These are phyloP conservation scores for Chaetoscypha palmicola DNA, from an alignment of 2,329 filamentous ascomycete species.

Conservation along the genomic window DNA sequence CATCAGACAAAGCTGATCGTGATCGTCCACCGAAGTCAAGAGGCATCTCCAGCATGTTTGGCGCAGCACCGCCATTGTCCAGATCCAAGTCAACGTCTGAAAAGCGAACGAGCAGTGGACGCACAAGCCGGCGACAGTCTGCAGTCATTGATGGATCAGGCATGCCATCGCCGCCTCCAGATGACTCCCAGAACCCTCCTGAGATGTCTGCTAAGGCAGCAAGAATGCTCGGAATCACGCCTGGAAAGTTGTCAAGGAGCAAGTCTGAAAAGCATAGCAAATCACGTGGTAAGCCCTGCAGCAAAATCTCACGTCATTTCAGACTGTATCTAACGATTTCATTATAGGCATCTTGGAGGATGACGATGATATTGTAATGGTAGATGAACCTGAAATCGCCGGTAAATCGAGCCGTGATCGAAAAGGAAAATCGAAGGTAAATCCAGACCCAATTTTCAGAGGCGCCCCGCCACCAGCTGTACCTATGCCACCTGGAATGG, in stretches of 20 bases:
- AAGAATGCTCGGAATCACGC: slow-evolving; percentile 60
- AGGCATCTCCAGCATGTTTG: slow-evolving; percentile 57
- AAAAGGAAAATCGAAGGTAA: slow-evolving; percentile 37
- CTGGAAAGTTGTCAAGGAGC: slow-evolving; percentile 40
- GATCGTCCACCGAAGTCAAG: slow-evolving; percentile 38
- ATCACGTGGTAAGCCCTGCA: slow-evolving; percentile 31
- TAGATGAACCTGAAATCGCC: slow-evolving; percentile 37
- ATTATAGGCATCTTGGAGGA: slow-evolving; percentile 30
- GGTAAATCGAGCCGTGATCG: slow-evolving; percentile 42
- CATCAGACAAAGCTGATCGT: slow-evolving; percentile 49
- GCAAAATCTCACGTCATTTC: not conserved
- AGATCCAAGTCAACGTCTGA: slow-evolving; percentile 64
- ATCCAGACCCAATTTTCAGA: slow-evolving; percentile 20
- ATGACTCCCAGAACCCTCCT: slow-evolving; percentile 44
- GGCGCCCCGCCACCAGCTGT: slow-evolving; percentile 24
- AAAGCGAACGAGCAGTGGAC: slow-evolving; percentile 50
- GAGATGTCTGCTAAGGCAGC: slow-evolving; percentile 70
- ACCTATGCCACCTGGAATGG: slow-evolving; percentile 27
- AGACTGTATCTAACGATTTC: slow-evolving; percentile 14
- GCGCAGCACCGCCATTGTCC: slow-evolving; percentile 58
- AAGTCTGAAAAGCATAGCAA: slow-evolving; percentile 43
- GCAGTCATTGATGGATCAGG: slow-evolving; percentile 56
- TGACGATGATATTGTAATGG: slow-evolving; percentile 47
- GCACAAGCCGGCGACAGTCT: slow-evolving; percentile 57
- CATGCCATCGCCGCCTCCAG: slow-evolving; percentile 65